phyloP scores from a whole-genome alignment of 345 rosid genomes.

The Brassica napus region DNA sequence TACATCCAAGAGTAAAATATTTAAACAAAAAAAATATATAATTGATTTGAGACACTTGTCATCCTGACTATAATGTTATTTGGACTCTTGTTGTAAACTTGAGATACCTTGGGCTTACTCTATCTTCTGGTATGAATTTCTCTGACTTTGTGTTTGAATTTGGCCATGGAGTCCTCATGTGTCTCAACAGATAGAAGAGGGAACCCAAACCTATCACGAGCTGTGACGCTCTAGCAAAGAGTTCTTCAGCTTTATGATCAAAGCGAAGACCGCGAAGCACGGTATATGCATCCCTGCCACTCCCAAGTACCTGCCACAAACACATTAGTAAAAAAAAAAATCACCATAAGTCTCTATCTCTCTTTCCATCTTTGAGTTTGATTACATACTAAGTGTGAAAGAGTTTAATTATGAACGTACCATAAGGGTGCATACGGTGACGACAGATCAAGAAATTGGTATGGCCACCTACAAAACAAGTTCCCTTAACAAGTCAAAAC shows the following conservation, averaged over 20 bases:
- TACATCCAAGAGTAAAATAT: neutral
- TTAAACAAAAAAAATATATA: neutral
- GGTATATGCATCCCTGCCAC: slow-evolving; percentile 72
- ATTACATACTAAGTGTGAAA: neutral
- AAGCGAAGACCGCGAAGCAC: slow-evolving; percentile 66
- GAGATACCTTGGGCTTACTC: neutral
- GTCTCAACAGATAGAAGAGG: neutral
- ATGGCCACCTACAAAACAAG: slow-evolving; percentile 80
- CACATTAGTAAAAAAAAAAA: neutral
- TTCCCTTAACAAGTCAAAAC: neutral
- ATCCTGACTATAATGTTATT: neutral
- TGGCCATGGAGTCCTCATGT: neutral
- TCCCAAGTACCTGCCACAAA: slow-evolving; percentile 42
- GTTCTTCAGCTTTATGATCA: slow-evolving; percentile 61
- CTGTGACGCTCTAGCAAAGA: slow-evolving; percentile 44
- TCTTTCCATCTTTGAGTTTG: neutral
- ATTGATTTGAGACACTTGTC: too few species aligned
- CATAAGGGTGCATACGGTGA: slow-evolving; percentile 52
- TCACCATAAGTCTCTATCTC: neutral
- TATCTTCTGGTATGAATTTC: slow-evolving; percentile 13
- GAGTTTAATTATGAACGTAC: neutral
- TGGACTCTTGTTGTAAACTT: neutral
- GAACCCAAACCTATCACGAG: slow-evolving; percentile 7
- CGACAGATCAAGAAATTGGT: slow-evolving; percentile 83
- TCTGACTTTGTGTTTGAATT: neutral